These are phyloP conservation scores for Priceomyces castillae DNA, from an alignment of 805 yeast species.

Conservation along the genomic window DNA sequence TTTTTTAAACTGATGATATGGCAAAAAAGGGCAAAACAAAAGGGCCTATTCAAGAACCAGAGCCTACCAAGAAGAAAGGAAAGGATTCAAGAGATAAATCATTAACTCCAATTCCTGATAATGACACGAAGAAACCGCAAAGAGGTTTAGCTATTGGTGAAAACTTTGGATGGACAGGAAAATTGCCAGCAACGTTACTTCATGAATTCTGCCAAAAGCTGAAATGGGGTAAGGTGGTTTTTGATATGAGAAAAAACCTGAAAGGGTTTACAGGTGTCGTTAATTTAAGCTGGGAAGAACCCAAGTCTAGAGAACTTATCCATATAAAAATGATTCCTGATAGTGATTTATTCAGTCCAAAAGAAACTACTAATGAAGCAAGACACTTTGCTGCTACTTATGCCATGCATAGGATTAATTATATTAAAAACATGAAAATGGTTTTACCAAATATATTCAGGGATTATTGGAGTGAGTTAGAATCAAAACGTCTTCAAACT, in stretches of 20 bases:
- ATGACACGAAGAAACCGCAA: conserved; percentile 29
- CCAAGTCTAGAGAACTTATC: conserved; percentile 72
- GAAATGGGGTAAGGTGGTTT: conserved; percentile 85
- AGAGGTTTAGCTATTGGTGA: conserved; percentile 47
- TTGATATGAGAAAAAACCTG: conserved; percentile 54
- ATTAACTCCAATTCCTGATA: not conserved
- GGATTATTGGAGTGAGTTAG: conserved; percentile 73
- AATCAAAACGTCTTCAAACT: conserved; percentile 52
- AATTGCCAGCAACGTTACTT: conserved; percentile 79
- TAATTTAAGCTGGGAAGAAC: conserved; percentile 67
- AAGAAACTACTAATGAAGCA: conserved; percentile 84
- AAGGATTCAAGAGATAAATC: conserved; percentile 2
- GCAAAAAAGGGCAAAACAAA: conserved; percentile 9
- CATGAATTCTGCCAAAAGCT: conserved; percentile 85
- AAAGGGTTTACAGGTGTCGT: conserved; percentile 66
- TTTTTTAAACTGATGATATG: not conserved
- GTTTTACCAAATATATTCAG: conserved; percentile 82
- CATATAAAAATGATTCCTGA: conserved; percentile 54
- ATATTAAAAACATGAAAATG: conserved; percentile 80
- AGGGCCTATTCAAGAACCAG: not conserved
- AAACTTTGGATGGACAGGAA: conserved; percentile 89
- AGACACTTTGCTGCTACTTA: conserved; percentile 88
- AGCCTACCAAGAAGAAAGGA: conserved; percentile 7
- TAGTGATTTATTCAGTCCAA: conserved; percentile 52
- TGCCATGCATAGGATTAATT: conserved; percentile 75